Base-by-base conservation (phyloP, 371 early-diverging fungal species). In the Dipsacomyces acuminosporus region DNA sequence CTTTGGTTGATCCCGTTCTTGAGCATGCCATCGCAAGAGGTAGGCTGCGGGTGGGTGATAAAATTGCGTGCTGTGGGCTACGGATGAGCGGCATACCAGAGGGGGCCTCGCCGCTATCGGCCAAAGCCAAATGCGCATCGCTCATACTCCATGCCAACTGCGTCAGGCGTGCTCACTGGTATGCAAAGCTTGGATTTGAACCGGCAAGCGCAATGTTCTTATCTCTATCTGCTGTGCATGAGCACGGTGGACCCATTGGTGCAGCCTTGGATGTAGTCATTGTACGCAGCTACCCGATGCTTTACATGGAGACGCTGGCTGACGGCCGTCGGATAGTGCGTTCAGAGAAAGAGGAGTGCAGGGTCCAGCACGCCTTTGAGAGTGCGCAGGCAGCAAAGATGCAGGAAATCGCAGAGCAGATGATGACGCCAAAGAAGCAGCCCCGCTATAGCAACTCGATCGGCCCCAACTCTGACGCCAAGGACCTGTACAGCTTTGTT, bases 121-220 rank as follows among this genome's bases (percentile, higher is more conserved):
- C 23, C 2, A 48, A 46, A 20, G 52, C 61, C 1, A 43, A 33
- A 20, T 24, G 30, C 22, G 70, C 57, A 0, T 14, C 38, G 18
- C 47, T 72, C 48, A 13, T 23, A 17, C 41, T 72, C 8, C 48
- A 25, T 7, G 59, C 56, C 20, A 72, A 72, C 56, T 44, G 72
- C 35, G 73, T 72, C 19, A 54, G 73, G 4, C 59, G 64, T 5
- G 73, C 64, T 2, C 51, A 34, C 3, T 72, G 73, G 73, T 48
- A 72, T 22, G 43, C 66, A n/a, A 53, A 25, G 33, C 64, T 72
- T 14, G 73, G 73, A 0, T 72, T 72, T 36, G 59, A 59, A 40
- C 38, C 18, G 6, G 8, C 22, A 8, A 19, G 41, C 17, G 24
- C 48, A 0, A 40, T 71, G 45, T 51, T 33, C 20, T 30, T 70